These are phyloP conservation scores for Ascobolus immersus DNA, from an alignment of 495 filamentous ascomycete genomes.

Conservation along the genomic window DNA sequence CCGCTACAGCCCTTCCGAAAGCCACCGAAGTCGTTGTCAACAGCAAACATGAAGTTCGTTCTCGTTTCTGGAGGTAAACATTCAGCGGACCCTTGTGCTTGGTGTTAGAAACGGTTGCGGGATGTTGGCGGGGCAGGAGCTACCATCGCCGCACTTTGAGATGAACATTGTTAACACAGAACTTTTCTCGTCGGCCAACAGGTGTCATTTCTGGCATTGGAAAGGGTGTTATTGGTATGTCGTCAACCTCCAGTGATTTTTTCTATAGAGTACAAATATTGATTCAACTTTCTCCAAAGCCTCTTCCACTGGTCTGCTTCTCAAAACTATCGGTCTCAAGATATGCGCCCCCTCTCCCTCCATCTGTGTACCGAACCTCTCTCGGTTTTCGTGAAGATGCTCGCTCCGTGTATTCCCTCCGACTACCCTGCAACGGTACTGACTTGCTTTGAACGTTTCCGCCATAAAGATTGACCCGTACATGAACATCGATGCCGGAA, in stretches of 20 bases:
- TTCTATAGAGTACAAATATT: slow-evolving; percentile 2
- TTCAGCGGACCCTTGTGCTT: slow-evolving; percentile 1
- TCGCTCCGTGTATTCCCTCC: no score
- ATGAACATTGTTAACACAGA: background rate
- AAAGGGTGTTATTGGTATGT: slow-evolving; percentile 54
- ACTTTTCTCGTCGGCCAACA: slow-evolving; percentile 13
- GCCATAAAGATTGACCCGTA: slow-evolving; percentile 69
- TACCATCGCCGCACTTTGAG: slow-evolving; percentile 1
- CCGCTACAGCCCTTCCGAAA: no score
- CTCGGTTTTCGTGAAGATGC: no score
- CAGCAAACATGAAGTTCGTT: slow-evolving; percentile 50
- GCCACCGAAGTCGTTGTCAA: no score
- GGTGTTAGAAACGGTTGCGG: background rate
- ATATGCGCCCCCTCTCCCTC: slow-evolving; percentile 19
- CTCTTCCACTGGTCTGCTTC: slow-evolving; percentile 46
- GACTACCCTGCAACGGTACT: no score
- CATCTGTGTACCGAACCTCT: slow-evolving; percentile 1
- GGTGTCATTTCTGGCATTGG: slow-evolving; percentile 62
- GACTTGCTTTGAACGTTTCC: slow-evolving; percentile 22
- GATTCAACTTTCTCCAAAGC: slow-evolving; percentile 21
- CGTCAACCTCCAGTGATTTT: background rate
- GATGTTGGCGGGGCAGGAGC: slow-evolving; percentile 1
- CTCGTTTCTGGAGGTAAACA: slow-evolving; percentile 48
- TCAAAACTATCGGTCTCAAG: slow-evolving; percentile 61
- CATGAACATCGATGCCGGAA: slow-evolving; percentile 65